These are phyloP conservation scores for Hanseniaspora lachancei DNA, from an alignment of 805 yeast genomes.

Conservation along the genomic window DNA sequence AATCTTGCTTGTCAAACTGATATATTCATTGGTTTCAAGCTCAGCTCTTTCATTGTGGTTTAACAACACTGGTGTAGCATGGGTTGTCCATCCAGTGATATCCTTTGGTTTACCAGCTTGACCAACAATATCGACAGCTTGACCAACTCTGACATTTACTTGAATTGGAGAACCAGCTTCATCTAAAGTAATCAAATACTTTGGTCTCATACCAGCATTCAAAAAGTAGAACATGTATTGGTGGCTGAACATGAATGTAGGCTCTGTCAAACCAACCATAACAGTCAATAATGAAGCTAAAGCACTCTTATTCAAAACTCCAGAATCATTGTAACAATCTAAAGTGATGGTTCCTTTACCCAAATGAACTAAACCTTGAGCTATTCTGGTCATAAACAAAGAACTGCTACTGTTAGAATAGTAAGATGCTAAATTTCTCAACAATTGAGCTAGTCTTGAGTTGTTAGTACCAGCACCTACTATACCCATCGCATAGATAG, in stretches of 20 bases:
- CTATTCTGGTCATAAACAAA: slow-evolving; percentile 79
- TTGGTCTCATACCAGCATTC: slow-evolving; percentile 80
- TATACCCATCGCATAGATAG: slow-evolving; percentile 92
- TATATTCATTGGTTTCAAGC: slow-evolving; percentile 76
- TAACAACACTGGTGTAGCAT: slow-evolving; percentile 87
- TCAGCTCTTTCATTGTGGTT: slow-evolving; percentile 96
- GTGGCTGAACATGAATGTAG: slow-evolving; percentile 67
- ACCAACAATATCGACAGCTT: slow-evolving; percentile 96
- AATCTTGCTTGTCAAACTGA: slow-evolving; percentile 62
- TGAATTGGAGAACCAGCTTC: slow-evolving; percentile 75
- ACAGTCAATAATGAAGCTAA: slow-evolving; percentile 81
- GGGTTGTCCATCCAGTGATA: slow-evolving; percentile 99
- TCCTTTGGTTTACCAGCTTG: slow-evolving; percentile 99
- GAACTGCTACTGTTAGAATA: slow-evolving; percentile 84
- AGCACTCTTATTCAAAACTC: slow-evolving; percentile 73
- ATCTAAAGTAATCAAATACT: slow-evolving; percentile 85
- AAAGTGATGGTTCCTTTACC: slow-evolving; percentile 93
- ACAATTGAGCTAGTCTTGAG: slow-evolving; percentile 90
- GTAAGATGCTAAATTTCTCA: slow-evolving; percentile 88
- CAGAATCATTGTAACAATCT: slow-evolving; percentile 82
- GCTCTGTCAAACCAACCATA: slow-evolving; percentile 71
- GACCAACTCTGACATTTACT: slow-evolving; percentile 96
- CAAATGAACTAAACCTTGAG: slow-evolving; percentile 87
- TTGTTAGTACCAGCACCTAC: slow-evolving; percentile 98
- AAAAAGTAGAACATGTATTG: slow-evolving; percentile 77